Evolutionary conservation across 306 rosid species (phyloP).

Genomic region (Sophora flavescens): DNA sequence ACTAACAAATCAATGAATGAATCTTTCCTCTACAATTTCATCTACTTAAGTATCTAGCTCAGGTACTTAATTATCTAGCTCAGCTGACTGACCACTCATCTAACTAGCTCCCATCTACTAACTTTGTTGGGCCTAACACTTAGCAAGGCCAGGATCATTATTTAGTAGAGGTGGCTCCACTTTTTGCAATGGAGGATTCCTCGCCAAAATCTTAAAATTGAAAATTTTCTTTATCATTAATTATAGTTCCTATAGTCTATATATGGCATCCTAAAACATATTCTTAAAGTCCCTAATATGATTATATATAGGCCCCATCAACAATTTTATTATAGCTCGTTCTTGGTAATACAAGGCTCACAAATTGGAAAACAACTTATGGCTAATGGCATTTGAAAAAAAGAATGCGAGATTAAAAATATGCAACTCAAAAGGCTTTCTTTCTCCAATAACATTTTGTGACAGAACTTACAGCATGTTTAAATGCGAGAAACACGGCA

Average conservation of each 20-base stretch:
- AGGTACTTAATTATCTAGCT: no score
- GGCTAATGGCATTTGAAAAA: not conserved
- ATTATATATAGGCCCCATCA: not conserved
- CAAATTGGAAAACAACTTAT: slow-evolving; percentile 11
- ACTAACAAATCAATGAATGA: no score
- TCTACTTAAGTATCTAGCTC: no score
- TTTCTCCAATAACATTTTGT: slow-evolving; percentile 11
- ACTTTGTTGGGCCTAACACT: not conserved
- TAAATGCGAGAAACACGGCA: slow-evolving; percentile 74
- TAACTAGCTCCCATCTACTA: no score
- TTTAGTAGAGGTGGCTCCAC: slow-evolving; percentile 18
- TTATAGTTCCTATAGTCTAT: not conserved
- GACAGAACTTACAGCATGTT: slow-evolving; percentile 78
- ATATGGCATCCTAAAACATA: not conserved
- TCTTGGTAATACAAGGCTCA: not conserved
- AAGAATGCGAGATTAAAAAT: slow-evolving; percentile 24
- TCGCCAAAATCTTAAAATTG: not conserved
- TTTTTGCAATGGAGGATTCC: slow-evolving; percentile 12
- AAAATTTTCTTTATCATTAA: not conserved
- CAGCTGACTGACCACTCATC: no score
- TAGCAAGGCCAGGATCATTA: slow-evolving; percentile 7
- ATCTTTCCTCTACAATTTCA: no score
- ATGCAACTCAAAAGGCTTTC: not conserved
- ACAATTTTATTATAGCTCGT: slow-evolving; percentile 26
- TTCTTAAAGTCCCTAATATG: not conserved